Evolutionary conservation across 805 yeast species (phyloP).

Genomic region (Candida nitratophila): DNA sequence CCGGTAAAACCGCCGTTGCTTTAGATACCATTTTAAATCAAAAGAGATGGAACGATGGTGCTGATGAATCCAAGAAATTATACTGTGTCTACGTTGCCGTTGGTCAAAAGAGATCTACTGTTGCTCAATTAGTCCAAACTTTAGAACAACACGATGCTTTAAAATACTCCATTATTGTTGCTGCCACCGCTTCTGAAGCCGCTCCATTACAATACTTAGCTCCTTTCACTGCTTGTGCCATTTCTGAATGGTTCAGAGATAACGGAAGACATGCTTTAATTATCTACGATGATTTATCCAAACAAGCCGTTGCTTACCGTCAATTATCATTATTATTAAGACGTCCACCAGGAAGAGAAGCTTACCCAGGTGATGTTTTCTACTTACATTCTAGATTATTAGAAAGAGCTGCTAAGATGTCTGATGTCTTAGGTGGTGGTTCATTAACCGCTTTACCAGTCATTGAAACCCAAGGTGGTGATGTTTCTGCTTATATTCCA

Average conservation of each 20-base stretch:
- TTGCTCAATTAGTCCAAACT: constrained; percentile 98
- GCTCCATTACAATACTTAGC: constrained; percentile 99
- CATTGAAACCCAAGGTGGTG: constrained; percentile 99
- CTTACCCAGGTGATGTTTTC: constrained; percentile 96
- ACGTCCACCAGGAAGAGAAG: constrained; percentile 54
- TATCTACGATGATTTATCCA: constrained; percentile 95
- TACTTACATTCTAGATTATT: constrained; percentile 91
- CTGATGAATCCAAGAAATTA: constrained; percentile 94
- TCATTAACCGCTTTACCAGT: constrained; percentile 94
- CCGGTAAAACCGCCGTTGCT: constrained; percentile 99
- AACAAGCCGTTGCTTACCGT: constrained; percentile 99
- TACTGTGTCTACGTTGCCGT: constrained; percentile 99
- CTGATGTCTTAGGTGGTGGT: constrained; percentile 84
- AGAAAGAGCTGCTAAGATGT: constrained; percentile 98
- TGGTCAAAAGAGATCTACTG: constrained; percentile 99
- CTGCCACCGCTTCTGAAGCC: constrained; percentile 99
- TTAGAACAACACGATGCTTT: constrained; percentile 97
- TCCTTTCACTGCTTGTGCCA: constrained; percentile 99
- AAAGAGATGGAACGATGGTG: constrained; percentile 96
- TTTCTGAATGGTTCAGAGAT: constrained; percentile 99
- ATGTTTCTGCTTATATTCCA: constrained; percentile 96
- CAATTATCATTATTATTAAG: constrained; percentile 95
- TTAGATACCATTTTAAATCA: constrained; percentile 96
- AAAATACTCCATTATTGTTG: constrained; percentile 96
- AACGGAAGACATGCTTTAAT: constrained; percentile 97